Percentiles rank a stretch among this genome's conserved stretches.
phyloP scores from a whole-genome alignment of 2,329 filamentous ascomycete species.

The Blastomyces silverae region DNA sequence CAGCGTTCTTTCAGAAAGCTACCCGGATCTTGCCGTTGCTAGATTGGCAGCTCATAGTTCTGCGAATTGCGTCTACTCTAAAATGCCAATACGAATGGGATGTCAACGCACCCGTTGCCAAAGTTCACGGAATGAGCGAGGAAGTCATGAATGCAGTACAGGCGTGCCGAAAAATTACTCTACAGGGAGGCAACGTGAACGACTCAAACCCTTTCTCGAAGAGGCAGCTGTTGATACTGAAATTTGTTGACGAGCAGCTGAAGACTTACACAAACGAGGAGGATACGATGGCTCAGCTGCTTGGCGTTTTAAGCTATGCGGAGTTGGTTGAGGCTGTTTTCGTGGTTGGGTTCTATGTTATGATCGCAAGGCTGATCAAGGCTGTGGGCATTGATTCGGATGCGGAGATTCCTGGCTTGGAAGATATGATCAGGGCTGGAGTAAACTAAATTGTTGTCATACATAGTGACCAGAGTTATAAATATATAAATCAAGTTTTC shows the following conservation, averaged over 20 bases:
- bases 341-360: constrained; percentile 4
- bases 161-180: not conserved
- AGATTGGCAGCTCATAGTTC: constrained; percentile 8
- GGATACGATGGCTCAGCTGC: constrained; percentile 1
- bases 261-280: constrained; percentile 7
- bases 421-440: constrained; percentile 7
- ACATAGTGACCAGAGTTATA: not conserved
- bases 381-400: constrained; percentile 5
- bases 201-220: not conserved
- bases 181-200: not conserved
- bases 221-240: not conserved
- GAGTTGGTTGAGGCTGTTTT: constrained; percentile 7
- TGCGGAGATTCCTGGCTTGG: constrained; percentile 2
- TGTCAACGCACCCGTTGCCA: constrained; percentile 6
- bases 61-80: constrained; percentile 6
- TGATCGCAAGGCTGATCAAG: constrained; percentile 9
- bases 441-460: constrained; percentile 3
- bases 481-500: too few relatives aligned
- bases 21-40: constrained; percentile 1
- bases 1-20: constrained; percentile 2
- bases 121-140: constrained; percentile 5
- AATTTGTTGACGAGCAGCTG: constrained; percentile 3
- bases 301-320: not conserved
- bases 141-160: not conserved
- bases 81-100: constrained; percentile 4